phyloP scores from a whole-genome alignment of 306 rosid genomes.

The Glycine latifolia region DNA sequence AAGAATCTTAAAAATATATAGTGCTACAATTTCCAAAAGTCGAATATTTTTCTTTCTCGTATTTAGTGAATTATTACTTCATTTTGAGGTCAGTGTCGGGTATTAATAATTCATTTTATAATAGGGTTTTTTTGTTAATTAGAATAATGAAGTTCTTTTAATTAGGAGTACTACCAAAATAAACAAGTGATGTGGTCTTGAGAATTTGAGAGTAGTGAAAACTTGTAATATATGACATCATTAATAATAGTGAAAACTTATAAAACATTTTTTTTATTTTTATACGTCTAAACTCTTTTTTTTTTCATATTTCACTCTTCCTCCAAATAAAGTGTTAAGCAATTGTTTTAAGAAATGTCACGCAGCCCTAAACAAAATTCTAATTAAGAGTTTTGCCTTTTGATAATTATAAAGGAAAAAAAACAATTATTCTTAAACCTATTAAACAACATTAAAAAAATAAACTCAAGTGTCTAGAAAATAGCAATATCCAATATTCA shows the following conservation, averaged over 20 bases:
- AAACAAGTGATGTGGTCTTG: background rate
- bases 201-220: background rate
- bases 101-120: background rate
- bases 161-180: background rate
- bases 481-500: too few species aligned
- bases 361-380: too few species aligned
- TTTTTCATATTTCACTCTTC: too few species aligned
- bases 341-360: too few species aligned
- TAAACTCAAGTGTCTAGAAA: too few species aligned
- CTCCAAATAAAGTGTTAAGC: too few species aligned
- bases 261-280: too few species aligned
- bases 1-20: background rate
- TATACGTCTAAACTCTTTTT: too few species aligned
- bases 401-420: too few species aligned
- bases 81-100: background rate
- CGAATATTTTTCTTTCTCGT: background rate
- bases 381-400: too few species aligned
- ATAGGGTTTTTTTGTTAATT: background rate
- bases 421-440: too few species aligned
- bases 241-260: background rate
- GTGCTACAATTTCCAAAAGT: background rate
- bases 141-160: background rate
- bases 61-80: background rate
- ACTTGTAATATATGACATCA: background rate
- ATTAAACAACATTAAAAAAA: too few species aligned